Conservation (phyloP, 257 asterid genomes). For the Misopates orontium region DNA sequence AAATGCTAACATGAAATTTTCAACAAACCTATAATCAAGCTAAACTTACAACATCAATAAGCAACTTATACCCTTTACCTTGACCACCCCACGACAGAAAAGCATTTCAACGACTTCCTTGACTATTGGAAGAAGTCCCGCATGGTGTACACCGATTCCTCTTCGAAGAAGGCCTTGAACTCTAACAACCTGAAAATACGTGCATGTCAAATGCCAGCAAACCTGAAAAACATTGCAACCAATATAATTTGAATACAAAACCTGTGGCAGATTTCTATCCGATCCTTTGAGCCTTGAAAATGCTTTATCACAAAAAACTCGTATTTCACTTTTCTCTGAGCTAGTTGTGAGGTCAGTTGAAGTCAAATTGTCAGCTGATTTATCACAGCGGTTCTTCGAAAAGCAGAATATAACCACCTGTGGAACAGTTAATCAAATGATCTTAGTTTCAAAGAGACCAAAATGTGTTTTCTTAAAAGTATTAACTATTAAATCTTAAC, state of each 20-base stretch:
- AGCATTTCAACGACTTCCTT: slow-evolving; percentile 99
- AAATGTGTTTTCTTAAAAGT: slow-evolving; percentile 16
- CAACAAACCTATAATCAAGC: neutral
- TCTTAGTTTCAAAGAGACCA: slow-evolving; percentile 20
- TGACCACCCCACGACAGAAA: slow-evolving; percentile 94
- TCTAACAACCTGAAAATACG: slow-evolving; percentile 71
- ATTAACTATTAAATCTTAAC: neutral
- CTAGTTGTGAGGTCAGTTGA: slow-evolving; percentile 92
- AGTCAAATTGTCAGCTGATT: slow-evolving; percentile 78
- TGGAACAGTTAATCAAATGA: slow-evolving; percentile 21
- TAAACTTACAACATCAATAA: slow-evolving; percentile 10
- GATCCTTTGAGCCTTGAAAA: slow-evolving; percentile 97
- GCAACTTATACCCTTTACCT: slow-evolving; percentile 51
- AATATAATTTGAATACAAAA: slow-evolving; percentile 33
- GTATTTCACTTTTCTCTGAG: slow-evolving; percentile 94
- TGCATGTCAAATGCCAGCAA: slow-evolving; percentile 28
- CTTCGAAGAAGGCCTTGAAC: slow-evolving; percentile 89
- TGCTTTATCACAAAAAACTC: slow-evolving; percentile 95
- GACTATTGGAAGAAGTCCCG: slow-evolving; percentile 96
- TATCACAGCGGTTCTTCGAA: slow-evolving; percentile 94
- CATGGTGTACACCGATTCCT: slow-evolving; percentile 98
- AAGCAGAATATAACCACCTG: slow-evolving; percentile 98
- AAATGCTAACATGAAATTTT: neutral
- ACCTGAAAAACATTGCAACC: slow-evolving; percentile 21
- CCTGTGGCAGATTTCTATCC: slow-evolving; percentile 97